Conservation (phyloP, 441 rosid species). For the Pelargonium fulgidum region DNA sequence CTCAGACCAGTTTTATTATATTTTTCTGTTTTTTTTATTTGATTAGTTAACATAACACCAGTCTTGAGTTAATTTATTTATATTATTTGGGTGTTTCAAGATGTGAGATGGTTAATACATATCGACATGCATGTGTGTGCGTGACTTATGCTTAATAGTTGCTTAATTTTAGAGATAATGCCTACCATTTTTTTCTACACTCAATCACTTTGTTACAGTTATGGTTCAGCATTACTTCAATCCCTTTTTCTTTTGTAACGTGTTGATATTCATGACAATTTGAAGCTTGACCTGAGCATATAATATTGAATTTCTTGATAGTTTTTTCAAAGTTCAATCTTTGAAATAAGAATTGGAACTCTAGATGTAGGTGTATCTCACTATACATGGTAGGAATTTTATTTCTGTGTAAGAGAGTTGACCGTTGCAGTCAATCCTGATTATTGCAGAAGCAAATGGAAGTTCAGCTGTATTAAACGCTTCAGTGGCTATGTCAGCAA, state of each 20-base stretch:
- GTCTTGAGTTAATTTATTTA: not conserved
- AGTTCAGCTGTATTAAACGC: too few relatives aligned
- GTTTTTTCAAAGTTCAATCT: not conserved
- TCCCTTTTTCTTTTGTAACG: too few relatives aligned
- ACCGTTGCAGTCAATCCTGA: constrained; percentile 20
- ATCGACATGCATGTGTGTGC: too few relatives aligned
- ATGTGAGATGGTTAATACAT: too few relatives aligned
- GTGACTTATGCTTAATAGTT: too few relatives aligned
- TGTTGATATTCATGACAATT: not conserved
- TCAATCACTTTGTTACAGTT: too few relatives aligned
- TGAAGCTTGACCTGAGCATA: not conserved
- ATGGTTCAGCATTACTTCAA: too few relatives aligned
- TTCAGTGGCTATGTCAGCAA: too few relatives aligned
- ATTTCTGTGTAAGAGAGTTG: constrained; percentile 10
- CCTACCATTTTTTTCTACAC: too few relatives aligned
- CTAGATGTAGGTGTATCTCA: not conserved
- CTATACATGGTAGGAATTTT: not conserved
- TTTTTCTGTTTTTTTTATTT: constrained; percentile 8
- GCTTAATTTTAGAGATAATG: too few relatives aligned
- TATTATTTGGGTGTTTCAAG: too few relatives aligned
- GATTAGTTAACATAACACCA: constrained; percentile 13
- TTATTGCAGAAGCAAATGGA: constrained; percentile 41
- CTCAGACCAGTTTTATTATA: not conserved
- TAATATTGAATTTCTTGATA: not conserved
- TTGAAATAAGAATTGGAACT: not conserved